Percentiles rank a stretch among this genome's conserved stretches.
Evolutionary conservation across 345 rosid species (phyloP).

Genomic region (Aquilaria sinensis): DNA sequence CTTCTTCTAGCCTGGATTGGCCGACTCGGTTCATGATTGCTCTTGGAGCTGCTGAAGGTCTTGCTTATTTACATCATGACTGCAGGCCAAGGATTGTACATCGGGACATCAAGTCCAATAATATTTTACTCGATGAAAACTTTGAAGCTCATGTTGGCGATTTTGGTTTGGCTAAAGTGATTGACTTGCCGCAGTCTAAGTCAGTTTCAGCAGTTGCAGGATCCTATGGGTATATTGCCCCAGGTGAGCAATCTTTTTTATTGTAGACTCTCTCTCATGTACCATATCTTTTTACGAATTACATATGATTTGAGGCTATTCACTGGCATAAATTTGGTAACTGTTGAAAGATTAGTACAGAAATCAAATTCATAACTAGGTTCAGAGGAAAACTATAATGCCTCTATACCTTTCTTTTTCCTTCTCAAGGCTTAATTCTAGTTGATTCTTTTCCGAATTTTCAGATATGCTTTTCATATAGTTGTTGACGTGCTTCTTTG

Average conservation of each 20-base stretch:
- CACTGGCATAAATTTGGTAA: too few species aligned
- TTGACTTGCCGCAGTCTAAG: constrained; percentile 66
- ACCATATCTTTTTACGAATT: too few species aligned
- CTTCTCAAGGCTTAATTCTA: too few species aligned
- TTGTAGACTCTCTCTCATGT: not conserved
- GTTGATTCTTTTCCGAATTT: not conserved
- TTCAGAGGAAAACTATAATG: too few species aligned
- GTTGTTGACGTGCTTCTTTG: not conserved
- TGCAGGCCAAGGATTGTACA: constrained; percentile 74
- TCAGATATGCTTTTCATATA: not conserved
- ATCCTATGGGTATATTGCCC: constrained; percentile 89
- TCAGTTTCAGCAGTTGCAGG: constrained; percentile 90
- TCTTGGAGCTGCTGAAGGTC: constrained; percentile 79
- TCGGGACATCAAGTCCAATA: constrained; percentile 80
- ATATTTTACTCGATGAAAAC: constrained; percentile 64
- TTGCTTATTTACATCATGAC: constrained; percentile 73
- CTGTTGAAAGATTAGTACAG: too few species aligned
- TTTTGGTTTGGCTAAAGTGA: constrained; percentile 76
- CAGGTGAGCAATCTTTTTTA: constrained; percentile 32
- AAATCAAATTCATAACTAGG: too few species aligned
- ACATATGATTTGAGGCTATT: too few species aligned
- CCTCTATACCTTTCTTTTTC: too few species aligned
- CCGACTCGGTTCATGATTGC: constrained; percentile 57
- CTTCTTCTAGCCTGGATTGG: constrained; percentile 47
- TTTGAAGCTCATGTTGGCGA: constrained; percentile 87